A percentile compares a stretch with the other conserved stretches of the same genome.
phyloP scores from a whole-genome alignment of 306 rosid species.

The Pterocarpus santalinus region DNA sequence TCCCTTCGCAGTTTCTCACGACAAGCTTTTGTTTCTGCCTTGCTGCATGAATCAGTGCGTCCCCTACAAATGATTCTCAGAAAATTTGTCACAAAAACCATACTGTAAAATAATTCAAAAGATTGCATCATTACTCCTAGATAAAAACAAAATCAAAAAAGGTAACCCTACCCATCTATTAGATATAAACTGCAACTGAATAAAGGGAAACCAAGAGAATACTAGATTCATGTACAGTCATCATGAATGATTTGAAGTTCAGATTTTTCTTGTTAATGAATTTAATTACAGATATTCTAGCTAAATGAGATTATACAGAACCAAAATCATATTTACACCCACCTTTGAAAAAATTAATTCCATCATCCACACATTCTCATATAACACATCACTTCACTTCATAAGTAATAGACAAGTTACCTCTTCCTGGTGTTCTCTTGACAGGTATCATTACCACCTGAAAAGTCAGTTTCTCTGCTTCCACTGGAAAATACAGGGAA shows the following conservation, averaged over 20 bases:
- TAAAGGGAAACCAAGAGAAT: background rate
- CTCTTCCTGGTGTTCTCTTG: slow-evolving; percentile 62
- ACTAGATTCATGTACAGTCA: background rate
- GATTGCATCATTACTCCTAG: background rate
- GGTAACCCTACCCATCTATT: slow-evolving; percentile 3
- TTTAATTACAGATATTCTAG: background rate
- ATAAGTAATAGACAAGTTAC: slow-evolving; percentile 41
- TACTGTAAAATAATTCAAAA: slow-evolving; percentile 18
- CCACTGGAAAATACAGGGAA: slow-evolving; percentile 30
- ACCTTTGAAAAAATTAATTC: background rate
- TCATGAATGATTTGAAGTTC: background rate
- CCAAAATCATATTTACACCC: slow-evolving; percentile 13
- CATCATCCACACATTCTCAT: background rate
- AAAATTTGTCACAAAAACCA: slow-evolving; percentile 29
- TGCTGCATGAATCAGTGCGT: slow-evolving; percentile 60
- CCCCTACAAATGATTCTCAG: slow-evolving; percentile 54
- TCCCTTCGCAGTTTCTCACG: slow-evolving; percentile 93
- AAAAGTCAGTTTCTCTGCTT: slow-evolving; percentile 52
- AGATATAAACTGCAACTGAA: background rate
- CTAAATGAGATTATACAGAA: slow-evolving; percentile 16
- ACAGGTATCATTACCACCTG: slow-evolving; percentile 42
- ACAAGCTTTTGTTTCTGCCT: slow-evolving; percentile 79
- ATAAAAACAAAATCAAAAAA: slow-evolving; percentile 18
- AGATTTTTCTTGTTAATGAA: background rate
- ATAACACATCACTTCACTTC: background rate